A percentile compares a stretch with the other conserved stretches of the same genome.
Evolutionary conservation across 2,329 filamentous ascomycete genomes (phyloP).

Genomic region (Endocalyx cinctus): DNA sequence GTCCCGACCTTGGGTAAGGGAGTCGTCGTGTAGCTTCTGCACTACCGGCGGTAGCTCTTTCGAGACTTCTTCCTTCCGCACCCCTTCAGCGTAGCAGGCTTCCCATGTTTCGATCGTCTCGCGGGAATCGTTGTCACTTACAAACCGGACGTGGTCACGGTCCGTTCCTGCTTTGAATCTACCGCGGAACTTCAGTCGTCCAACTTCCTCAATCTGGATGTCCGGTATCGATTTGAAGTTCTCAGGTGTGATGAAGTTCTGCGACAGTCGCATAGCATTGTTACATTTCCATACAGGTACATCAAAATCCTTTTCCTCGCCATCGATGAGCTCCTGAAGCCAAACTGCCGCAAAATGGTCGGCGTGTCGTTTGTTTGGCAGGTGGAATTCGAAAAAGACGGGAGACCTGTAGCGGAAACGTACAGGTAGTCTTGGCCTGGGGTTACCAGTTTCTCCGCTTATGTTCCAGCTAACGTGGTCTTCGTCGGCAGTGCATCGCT

Average conservation of each 20-base stretch:
- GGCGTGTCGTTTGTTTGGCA: conserved; percentile 61
- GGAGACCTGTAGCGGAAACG: conserved; percentile 87
- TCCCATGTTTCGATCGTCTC: conserved; percentile 97
- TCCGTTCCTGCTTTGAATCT: conserved; percentile 90
- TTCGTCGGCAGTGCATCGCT: conserved; percentile 58
- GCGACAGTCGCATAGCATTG: conserved; percentile 69
- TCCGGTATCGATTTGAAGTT: conserved; percentile 69
- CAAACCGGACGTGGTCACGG: conserved; percentile 75
- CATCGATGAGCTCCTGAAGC: conserved; percentile 80
- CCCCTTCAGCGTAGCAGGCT: conserved; percentile 82
- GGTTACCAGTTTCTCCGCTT: conserved; percentile 33
- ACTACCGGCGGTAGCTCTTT: conserved; percentile 69
- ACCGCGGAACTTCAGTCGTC: conserved; percentile 73
- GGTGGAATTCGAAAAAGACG: conserved; percentile 81
- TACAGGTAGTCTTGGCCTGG: conserved; percentile 71
- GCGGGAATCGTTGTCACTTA: conserved; percentile 80
- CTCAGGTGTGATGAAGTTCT: conserved; percentile 85
- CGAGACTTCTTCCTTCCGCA: conserved; percentile 65
- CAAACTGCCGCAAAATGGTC: conserved; percentile 78
- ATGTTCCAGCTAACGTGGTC: conserved; percentile 48
- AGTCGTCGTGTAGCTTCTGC: conserved; percentile 75
- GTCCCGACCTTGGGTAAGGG: conserved; percentile 73
- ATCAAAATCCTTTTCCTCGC: conserved; percentile 70
- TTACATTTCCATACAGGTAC: conserved; percentile 88
- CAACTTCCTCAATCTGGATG: conserved; percentile 72